Evolutionary conservation across 2,329 filamentous ascomycete genomes (phyloP), one percentile per base, ranked within the genome.

Genomic region (Passalora sequoiae): DNA sequence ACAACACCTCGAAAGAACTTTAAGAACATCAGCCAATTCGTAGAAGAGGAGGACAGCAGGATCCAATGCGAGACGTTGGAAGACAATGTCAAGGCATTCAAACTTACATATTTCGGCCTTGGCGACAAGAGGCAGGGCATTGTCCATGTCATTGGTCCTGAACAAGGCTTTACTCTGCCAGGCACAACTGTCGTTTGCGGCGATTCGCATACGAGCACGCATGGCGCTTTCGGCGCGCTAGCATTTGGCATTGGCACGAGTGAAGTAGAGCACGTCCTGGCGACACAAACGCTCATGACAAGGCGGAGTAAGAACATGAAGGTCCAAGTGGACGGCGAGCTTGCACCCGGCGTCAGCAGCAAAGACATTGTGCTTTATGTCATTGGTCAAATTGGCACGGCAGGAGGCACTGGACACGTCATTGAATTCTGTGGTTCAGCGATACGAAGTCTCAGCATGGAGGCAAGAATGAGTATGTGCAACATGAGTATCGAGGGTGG

Each of bases 401-500:
- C 92, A 49, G 92, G 91, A 66, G 92, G 92, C 58, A 97, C 84
- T 44, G 89, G 91, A 50, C 83, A 85, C 40, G 92, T 97, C 54
- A 96, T 98, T 60, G 92, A 98, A 72, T 98, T 91, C 73, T 95
- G 89, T 63, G 92, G 92, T 47, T 95, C 89, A 39, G 87, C 92
- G 49, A 96, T 98, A 64, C 82, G 88, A 57, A 72, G 70, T 49
- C 75, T 97, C 58, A 94, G 87, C 68, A 95, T 98, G 80, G 92
- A 97, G 69, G 92, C 91, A 31, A 82, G 92, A 56, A 97, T 98
- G 92, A 96, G 89, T 51, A 94, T 98, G 66, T 97, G 92, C 75
- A 98, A 98, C 74, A 97, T 97, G 92, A 89, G 89, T 10, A 96
- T 97, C 57, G 92, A 98, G 74, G 92, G 77, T 56, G 92, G 92